Base-by-base conservation (phyloP, 495 filamentous ascomycete genomes). In the Podospora australis region DNA sequence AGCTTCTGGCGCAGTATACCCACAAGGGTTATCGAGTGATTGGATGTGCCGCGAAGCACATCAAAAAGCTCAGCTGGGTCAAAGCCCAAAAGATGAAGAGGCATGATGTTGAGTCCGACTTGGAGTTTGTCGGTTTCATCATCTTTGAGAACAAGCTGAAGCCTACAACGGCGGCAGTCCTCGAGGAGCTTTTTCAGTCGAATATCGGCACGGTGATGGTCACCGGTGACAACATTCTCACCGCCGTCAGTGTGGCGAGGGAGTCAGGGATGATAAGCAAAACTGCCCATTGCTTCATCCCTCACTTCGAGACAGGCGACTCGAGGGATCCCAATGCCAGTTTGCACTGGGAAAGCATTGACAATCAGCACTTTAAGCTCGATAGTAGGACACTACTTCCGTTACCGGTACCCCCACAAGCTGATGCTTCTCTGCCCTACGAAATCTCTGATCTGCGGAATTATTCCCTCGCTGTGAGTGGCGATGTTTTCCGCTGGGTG, bases 121-220 rank as follows among this genome's bases (percentile, higher is more conserved):
- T 99, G 3, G 78, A 86, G 14, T 96, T 99, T 54, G 70, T 91
- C 35, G 94, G 92, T 14, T 97, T 99, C 64, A 97, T 97, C 56
- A 83, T 99, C 25, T 99, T 99, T 60, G 91, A 99, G 65, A 99
- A 99, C 59, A 99, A 97, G 69, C 65, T 99, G 52, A 99, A 99
- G 65, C 79, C 84, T 16, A 84, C 76, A 26, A 96, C 90, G 4
- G 70, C 84, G 3, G 70, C 71, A 2, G 83, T 94, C 23, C 82
- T 99, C 36, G 71, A 84, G 29, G 88, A 96, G 64, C 78, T 99
- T n/a, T 78, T 78, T 10, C 69, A 82, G 38, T 91, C 94, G 9
- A 84, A 83, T 21, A 96, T 99, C 53, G 82, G 88, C 21, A 86
- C 84, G 26, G 80, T 96, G 45, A 99, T 99, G 94, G 95, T 92